phyloP scores from a whole-genome alignment of 306 rosid species.

The Medicago arabica region DNA sequence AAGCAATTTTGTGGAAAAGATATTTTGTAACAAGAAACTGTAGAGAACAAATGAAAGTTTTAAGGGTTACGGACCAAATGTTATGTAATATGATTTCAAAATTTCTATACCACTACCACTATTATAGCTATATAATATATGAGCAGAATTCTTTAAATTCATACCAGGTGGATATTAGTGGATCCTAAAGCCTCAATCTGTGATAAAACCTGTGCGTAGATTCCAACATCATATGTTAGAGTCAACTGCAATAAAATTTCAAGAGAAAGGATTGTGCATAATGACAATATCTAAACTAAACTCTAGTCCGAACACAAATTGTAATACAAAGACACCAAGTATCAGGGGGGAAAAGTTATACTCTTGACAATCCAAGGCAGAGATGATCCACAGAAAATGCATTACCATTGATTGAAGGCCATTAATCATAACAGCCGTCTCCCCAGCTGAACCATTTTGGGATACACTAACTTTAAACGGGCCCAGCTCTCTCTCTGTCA shows the following conservation, averaged over 20 bases:
- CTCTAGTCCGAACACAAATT: slow-evolving; percentile 34
- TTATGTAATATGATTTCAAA: slow-evolving; percentile 27
- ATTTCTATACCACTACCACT: slow-evolving; percentile 19
- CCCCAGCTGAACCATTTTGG: slow-evolving; percentile 58
- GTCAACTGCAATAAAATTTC: slow-evolving; percentile 24
- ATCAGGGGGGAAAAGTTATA: slow-evolving; percentile 13
- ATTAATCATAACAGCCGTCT: slow-evolving; percentile 68
- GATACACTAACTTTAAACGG: slow-evolving; percentile 85
- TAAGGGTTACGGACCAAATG: slow-evolving; percentile 19
- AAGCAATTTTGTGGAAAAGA: slow-evolving; percentile 3
- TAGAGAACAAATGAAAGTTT: background rate
- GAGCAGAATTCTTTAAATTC: slow-evolving; percentile 30
- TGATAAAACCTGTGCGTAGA: slow-evolving; percentile 54
- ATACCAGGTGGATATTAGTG: slow-evolving; percentile 68
- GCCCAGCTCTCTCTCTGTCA: slow-evolving; percentile 79
- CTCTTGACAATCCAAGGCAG: slow-evolving; percentile 29
- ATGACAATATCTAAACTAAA: slow-evolving; percentile 45
- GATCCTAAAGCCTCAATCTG: slow-evolving; percentile 59
- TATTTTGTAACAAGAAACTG: slow-evolving; percentile 22
- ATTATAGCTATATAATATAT: slow-evolving; percentile 30
- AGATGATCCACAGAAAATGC: slow-evolving; percentile 34
- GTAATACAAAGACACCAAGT: slow-evolving; percentile 27
- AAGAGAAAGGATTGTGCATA: slow-evolving; percentile 10
- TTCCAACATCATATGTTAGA: slow-evolving; percentile 36
- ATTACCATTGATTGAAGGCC: slow-evolving; percentile 91